Base-by-base conservation (phyloP, 495 filamentous ascomycete species). In the Staphylotrichum longicolle region DNA sequence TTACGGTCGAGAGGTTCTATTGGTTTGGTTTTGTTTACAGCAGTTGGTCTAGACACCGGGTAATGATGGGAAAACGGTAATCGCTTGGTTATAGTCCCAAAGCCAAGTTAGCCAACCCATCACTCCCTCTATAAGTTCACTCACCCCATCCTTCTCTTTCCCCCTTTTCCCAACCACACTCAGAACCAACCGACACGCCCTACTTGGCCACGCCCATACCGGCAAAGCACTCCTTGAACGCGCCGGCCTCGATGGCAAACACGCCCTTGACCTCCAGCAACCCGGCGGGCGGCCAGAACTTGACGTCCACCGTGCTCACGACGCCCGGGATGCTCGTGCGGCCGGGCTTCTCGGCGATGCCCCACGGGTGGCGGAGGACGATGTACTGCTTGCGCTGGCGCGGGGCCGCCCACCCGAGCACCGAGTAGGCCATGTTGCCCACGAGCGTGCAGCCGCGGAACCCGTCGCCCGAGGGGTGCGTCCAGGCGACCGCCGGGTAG, bases 341-440 rank as follows among this genome's bases (percentile, higher is more conserved):
- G 42, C 68, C 73, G 27, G 66, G 59, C 15, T 68, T 66, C 65
- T 73, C 72, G 9, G 72, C 70, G 27, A 72, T 64, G 39, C 74
- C 72, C 74, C 74, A 76, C 14, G 72, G 74, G 66, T 76, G 74
- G 30, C 74, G 66, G 27, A 75, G 57, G 54, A 75, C 66, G 48
- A 75, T 62, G 66, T 74, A 75, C 63, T 74, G 71, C 57, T 65
- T 66, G 66, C 54, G 46, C 37, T 69, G 66, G 61, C 70, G 69
- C 61, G 65, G 63, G 57, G 63, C 68, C 14, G 73, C 68, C 74
- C 72, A 76, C 7, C 72, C 74, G 15, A 76, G 68, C 32, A 76
- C 67, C 6, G 69, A 67, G 66, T 76, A 76, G 30, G 74, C 74
- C 58, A 73, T 70, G 64, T 73, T 76, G n/a, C 69, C 72, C 7